Evolutionary conservation across 208 protist species (phyloP).

Genomic region (Sergeia podlipaevii): DNA sequence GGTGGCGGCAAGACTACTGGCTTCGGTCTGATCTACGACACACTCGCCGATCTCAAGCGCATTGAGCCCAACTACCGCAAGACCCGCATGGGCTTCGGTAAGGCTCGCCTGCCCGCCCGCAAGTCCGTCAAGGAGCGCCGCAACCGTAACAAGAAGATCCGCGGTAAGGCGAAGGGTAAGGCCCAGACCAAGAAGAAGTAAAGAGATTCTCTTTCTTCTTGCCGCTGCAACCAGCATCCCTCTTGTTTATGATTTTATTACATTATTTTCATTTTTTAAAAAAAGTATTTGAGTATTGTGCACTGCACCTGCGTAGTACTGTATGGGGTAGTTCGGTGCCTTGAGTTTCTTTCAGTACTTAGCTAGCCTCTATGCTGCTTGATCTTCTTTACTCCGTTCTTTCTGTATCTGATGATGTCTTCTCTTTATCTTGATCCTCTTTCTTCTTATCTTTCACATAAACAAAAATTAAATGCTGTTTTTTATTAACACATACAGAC

Average conservation of each 20-base stretch:
- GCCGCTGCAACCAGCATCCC: neutral
- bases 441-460: neutral
- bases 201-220: constrained; percentile 16
- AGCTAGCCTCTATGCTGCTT: constrained; percentile 2
- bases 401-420: neutral
- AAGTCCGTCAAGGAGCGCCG: constrained; percentile 99
- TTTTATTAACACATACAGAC: too few relatives aligned
- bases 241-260: neutral
- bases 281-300: too few relatives aligned
- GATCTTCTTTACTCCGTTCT: constrained; percentile 4
- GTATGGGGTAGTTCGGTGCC: too few relatives aligned
- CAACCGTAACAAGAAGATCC: constrained; percentile 98
- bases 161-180: constrained; percentile 96
- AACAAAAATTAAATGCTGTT: too few relatives aligned
- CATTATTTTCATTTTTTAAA: too few relatives aligned
- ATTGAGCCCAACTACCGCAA: constrained; percentile 98
- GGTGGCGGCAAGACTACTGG: constrained; percentile 98
- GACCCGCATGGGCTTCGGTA: constrained; percentile 92
- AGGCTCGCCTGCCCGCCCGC: constrained; percentile 85
- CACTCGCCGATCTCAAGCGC: constrained; percentile 92
- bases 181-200: constrained; percentile 91
- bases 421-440: constrained; percentile 5
- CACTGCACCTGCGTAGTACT: too few relatives aligned
- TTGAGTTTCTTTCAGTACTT: too few relatives aligned
- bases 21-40: constrained; percentile 99